Conservation (phyloP, 306 rosid genomes). For the Quercus robur region DNA sequence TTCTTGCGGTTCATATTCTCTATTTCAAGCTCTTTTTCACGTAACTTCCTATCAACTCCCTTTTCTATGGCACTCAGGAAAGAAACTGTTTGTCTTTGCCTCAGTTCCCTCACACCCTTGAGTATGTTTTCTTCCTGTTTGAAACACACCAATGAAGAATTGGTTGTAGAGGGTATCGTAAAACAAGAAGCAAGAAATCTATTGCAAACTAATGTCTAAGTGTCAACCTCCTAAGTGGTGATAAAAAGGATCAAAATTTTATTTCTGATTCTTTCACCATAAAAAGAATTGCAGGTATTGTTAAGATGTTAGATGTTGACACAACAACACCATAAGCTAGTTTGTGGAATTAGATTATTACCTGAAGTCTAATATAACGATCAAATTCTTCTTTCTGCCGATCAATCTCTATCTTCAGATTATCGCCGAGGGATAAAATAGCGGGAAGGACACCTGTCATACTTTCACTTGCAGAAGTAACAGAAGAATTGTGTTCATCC, state of each 20-base stretch:
- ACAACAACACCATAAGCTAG: not conserved
- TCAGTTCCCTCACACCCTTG: conserved; percentile 29
- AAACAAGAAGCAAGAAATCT: not conserved
- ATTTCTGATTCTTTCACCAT: not conserved
- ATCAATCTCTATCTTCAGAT: conserved; percentile 26
- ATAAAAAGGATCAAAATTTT: not conserved
- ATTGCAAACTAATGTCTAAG: not conserved
- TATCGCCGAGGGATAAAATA: conserved; percentile 16
- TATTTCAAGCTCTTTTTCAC: conserved; percentile 25
- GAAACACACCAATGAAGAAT: not conserved
- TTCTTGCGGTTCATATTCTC: conserved; percentile 29
- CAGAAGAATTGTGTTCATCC: conserved; percentile 34
- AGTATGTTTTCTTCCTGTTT: conserved; percentile 29
- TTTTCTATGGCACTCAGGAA: conserved; percentile 27
- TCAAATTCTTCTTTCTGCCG: conserved; percentile 32
- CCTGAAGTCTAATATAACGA: conserved; percentile 25
- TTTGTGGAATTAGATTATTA: not conserved
- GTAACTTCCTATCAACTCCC: conserved; percentile 25
- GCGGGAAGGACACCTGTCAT: conserved; percentile 20
- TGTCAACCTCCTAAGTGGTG: not conserved
- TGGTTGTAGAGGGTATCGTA: not conserved
- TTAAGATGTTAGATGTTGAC: not conserved
- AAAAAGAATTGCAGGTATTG: not conserved
- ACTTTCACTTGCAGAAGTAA: conserved; percentile 25
- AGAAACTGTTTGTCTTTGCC: conserved; percentile 29